Percentiles rank a stretch among this genome's conserved stretches.
phyloP scores from a whole-genome alignment of 257 asterid genomes.

The Ballota nigra region DNA sequence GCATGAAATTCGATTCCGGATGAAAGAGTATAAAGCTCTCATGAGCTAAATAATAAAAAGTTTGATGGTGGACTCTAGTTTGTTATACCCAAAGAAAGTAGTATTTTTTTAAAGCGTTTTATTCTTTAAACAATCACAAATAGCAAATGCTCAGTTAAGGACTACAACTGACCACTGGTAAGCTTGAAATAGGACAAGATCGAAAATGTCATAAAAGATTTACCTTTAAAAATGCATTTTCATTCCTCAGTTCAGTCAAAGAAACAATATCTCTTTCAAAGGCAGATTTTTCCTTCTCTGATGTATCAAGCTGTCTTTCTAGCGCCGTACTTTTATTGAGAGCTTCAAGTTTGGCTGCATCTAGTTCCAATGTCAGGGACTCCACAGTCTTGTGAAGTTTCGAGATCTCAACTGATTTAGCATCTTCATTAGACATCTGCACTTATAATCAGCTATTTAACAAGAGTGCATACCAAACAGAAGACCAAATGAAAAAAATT shows the following conservation, averaged over 20 bases:
- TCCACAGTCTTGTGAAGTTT: conserved; percentile 88
- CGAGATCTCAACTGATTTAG: conserved; percentile 70
- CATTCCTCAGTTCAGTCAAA: conserved; percentile 62
- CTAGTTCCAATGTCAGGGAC: conserved; percentile 74
- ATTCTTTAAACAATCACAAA: conserved; percentile 1
- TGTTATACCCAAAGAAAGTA: background rate
- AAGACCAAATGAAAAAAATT: conserved; percentile 5
- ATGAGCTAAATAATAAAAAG: background rate
- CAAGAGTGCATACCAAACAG: conserved; percentile 8
- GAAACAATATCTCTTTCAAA: conserved; percentile 64
- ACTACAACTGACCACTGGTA: conserved; percentile 12
- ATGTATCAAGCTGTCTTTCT: conserved; percentile 67
- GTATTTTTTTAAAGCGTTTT: too few relatives aligned
- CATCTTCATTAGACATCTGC: conserved; percentile 88
- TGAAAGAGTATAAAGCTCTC: conserved; percentile 3
- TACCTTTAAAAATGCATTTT: conserved; percentile 83
- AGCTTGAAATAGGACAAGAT: conserved; percentile 4
- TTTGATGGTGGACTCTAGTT: background rate
- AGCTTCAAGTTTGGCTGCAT: conserved; percentile 87
- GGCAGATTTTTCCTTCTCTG: conserved; percentile 71
- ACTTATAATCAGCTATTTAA: conserved; percentile 29
- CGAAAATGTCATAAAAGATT: background rate
- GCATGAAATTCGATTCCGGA: background rate
- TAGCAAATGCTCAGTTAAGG: conserved; percentile 16
- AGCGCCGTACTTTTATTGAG: conserved; percentile 80